These are phyloP conservation scores for Pseudozyma thailandica DNA, from an alignment of 1,284 basidiomycete genomes.

Conservation along the genomic window DNA sequence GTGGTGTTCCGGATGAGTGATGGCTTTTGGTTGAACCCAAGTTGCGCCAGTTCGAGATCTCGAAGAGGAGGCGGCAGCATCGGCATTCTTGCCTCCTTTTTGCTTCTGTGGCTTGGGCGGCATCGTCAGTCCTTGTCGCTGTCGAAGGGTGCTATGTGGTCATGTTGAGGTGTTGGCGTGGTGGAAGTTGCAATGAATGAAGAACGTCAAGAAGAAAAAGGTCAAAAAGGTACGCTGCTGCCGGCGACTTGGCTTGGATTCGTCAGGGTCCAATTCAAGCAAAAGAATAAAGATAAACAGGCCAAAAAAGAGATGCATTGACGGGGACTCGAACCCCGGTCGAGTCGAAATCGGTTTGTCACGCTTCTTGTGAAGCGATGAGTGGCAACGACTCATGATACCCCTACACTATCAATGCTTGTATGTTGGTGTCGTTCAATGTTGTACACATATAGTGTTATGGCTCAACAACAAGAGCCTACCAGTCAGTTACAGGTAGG, in stretches of 20 bases:
- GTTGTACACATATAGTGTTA: constrained; percentile 1
- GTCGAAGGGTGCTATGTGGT: background rate
- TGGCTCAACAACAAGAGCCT: background rate
- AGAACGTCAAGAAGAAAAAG: background rate
- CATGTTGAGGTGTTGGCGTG: background rate
- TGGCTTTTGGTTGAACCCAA: constrained; percentile 31
- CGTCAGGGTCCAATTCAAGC: constrained; percentile 10
- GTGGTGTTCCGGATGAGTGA: constrained; percentile 42
- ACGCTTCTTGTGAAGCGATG: constrained; percentile 21
- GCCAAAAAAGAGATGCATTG: constrained; percentile 40
- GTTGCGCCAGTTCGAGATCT: background rate
- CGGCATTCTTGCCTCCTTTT: constrained; percentile 9
- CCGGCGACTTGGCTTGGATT: background rate
- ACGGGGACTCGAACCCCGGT: constrained; percentile 59
- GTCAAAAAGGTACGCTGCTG: background rate
- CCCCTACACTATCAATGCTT: constrained; percentile 49
- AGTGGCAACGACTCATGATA: constrained; percentile 51
- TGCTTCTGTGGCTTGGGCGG: constrained; percentile 6
- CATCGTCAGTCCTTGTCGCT: background rate
- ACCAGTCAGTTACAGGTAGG: background rate
- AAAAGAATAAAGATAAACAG: background rate
- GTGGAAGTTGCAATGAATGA: background rate
- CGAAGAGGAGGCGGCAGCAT: background rate
- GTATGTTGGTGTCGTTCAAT: background rate
- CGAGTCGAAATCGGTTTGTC: constrained; percentile 50